Evolutionary conservation across 2,329 filamentous ascomycete genomes (phyloP).

Genomic region (Amesomyces nigricolor): DNA sequence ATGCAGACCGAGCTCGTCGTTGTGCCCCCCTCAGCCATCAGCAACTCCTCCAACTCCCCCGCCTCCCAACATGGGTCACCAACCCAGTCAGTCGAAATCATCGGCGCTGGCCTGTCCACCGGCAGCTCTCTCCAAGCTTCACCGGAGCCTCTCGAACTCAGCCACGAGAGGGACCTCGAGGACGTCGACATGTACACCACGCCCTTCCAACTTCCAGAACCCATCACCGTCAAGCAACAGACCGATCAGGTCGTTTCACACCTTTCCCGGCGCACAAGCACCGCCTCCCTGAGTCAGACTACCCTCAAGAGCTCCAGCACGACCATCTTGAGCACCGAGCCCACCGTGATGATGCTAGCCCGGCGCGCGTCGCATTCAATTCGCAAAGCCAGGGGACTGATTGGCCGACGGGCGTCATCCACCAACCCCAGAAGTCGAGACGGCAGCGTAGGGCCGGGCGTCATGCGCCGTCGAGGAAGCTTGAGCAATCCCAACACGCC

Average conservation of each 20-base stretch:
- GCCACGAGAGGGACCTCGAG: conserved; percentile 49
- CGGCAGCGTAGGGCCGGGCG: conserved; percentile 81
- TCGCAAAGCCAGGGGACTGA: conserved; percentile 34
- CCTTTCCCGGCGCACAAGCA: conserved; percentile 53
- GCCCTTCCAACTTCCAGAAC: conserved; percentile 66
- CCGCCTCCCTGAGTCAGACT: conserved; percentile 59
- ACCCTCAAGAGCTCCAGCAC: conserved; percentile 44
- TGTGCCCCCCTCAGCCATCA: conserved; percentile 49
- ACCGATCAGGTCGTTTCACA: conserved; percentile 1
- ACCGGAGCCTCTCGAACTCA: conserved; percentile 58
- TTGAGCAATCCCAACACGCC: conserved; percentile 59
- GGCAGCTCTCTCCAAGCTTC: conserved; percentile 62
- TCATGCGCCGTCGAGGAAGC: conserved; percentile 72
- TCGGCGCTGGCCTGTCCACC: conserved; percentile 42
- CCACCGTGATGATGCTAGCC: conserved; percentile 54
- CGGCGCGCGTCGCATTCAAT: conserved; percentile 72
- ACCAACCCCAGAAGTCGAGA: conserved; percentile 73
- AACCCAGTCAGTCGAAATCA: conserved; percentile 49
- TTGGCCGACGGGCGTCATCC: conserved; percentile 69
- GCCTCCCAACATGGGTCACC: conserved; percentile 52
- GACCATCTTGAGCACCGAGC: conserved; percentile 46
- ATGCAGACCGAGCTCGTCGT: conserved; percentile 35
- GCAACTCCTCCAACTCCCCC: conserved; percentile 51
- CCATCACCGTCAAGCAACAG: conserved; percentile 37
- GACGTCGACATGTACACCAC: conserved; percentile 39